Conservation (phyloP, 192 early-diverging fungal species). For the Coemansia sp. region DNA sequence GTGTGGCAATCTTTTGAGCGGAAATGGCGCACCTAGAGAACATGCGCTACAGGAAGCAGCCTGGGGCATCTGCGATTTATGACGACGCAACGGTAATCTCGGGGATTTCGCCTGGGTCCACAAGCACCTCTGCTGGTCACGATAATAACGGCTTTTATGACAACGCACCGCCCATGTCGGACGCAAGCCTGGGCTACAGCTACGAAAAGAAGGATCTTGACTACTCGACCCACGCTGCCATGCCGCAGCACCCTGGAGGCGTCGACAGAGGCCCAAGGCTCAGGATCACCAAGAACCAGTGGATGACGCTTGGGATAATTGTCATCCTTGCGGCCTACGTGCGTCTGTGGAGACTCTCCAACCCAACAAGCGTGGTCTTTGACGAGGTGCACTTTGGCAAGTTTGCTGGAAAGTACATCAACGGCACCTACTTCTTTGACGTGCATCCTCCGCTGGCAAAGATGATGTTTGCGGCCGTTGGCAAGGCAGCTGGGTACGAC, state of each 20-base stretch:
- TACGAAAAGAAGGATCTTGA: slow-evolving; percentile 56
- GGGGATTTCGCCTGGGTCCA: slow-evolving; percentile 39
- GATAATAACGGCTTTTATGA: slow-evolving; percentile 12
- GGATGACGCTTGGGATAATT: slow-evolving; percentile 48
- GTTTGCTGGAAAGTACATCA: slow-evolving; percentile 88
- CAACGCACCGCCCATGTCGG: slow-evolving; percentile 13
- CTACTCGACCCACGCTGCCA: slow-evolving; percentile 18
- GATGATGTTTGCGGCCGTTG: slow-evolving; percentile 78
- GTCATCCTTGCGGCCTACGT: slow-evolving; percentile 49
- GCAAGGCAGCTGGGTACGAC: slow-evolving; percentile 83
- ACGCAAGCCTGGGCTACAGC: slow-evolving; percentile 31
- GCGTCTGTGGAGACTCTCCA: slow-evolving; percentile 49
- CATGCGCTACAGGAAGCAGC: slow-evolving; percentile 57
- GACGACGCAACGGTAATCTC: slow-evolving; percentile 53
- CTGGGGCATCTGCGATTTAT: slow-evolving; percentile 41
- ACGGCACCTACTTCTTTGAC: slow-evolving; percentile 88
- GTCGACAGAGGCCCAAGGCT: slow-evolving; percentile 29
- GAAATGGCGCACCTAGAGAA: slow-evolving; percentile 55
- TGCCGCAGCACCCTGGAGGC: slow-evolving; percentile 13
- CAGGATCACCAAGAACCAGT: slow-evolving; percentile 43
- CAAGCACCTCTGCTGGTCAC: slow-evolving; percentile 26
- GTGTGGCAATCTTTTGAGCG: slow-evolving; percentile 8
- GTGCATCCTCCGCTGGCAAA: slow-evolving; percentile 96
- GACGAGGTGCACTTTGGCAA: slow-evolving; percentile 99
- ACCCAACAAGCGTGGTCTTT: slow-evolving; percentile 62